Evolutionary conservation across 2,329 filamentous ascomycete species (phyloP).

Genomic region (Elsinoe australis): DNA sequence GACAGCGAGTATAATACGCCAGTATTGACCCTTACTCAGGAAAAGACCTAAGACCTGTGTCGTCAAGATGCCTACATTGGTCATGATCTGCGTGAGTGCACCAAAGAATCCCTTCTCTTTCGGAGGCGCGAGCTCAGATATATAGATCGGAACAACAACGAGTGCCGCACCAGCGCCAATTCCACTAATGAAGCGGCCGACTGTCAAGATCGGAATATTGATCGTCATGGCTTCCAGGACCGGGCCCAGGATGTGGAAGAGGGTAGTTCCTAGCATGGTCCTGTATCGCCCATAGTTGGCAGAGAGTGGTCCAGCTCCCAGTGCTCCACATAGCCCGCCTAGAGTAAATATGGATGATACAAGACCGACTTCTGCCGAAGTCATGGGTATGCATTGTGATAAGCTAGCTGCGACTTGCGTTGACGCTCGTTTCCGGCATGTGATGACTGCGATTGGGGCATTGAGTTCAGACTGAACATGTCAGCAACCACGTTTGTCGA

Average conservation of each 20-base stretch:
- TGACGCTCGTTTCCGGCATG: conserved; percentile 59
- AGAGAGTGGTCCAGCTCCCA: conserved; percentile 71
- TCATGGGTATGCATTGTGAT: conserved; percentile 84
- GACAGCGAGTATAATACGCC: conserved; percentile 73
- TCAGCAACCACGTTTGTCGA: conserved; percentile 17
- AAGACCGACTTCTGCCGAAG: conserved; percentile 68
- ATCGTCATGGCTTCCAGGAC: conserved; percentile 64
- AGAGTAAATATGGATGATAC: conserved; percentile 87
- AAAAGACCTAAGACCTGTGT: conserved; percentile 84
- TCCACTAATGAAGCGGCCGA: conserved; percentile 73
- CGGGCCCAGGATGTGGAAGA: conserved; percentile 70
- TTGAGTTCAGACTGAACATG: conserved; percentile 74
- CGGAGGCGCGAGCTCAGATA: conserved; percentile 80
- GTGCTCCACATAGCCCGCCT: conserved; percentile 76
- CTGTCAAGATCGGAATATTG: conserved; percentile 57
- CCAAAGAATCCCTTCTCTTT: conserved; percentile 58
- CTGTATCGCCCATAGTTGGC: conserved; percentile 66
- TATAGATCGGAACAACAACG: conserved; percentile 89
- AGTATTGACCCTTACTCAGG: conserved; percentile 67
- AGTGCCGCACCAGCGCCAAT: conserved; percentile 80
- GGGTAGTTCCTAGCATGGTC: conserved; percentile 67
- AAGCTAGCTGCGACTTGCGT: conserved; percentile 30
- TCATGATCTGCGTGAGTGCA: conserved; percentile 81
- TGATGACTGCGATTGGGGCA: conserved; percentile 87
- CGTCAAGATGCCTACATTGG: conserved; percentile 75